Conservation (phyloP, 768 basidiomycete species). For the Coprinopsis strossmayeri region DNA sequence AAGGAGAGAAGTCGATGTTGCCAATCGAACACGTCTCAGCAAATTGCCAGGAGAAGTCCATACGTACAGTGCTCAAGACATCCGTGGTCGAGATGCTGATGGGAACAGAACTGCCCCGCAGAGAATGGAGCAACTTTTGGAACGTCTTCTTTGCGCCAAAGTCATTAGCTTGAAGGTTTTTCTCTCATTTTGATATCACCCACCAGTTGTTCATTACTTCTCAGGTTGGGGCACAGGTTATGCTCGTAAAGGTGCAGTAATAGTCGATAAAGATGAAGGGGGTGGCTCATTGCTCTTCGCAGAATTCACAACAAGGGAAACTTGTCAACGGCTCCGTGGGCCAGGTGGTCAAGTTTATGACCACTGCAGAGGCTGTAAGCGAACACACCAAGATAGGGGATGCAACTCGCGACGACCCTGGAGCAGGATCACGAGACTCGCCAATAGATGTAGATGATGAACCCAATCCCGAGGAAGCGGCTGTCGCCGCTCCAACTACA, state of each 20-base stretch:
- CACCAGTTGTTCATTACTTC: not conserved
- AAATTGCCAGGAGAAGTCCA: conserved; percentile 31
- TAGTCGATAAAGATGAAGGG: not conserved
- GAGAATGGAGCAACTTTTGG: conserved; percentile 40
- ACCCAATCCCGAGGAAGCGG: not conserved
- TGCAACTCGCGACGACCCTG: not conserved
- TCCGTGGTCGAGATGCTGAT: conserved; percentile 37
- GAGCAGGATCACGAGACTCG: not conserved
- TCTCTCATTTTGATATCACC: not conserved
- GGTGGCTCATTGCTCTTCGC: not conserved
- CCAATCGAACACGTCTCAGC: conserved; percentile 50
- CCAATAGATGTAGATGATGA: conserved; percentile 1
- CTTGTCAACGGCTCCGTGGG: conserved; percentile 72
- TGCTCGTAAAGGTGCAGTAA: conserved; percentile 60
- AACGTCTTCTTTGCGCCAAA: conserved; percentile 55
- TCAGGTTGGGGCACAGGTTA: conserved; percentile 79
- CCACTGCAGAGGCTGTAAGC: conserved; percentile 33
- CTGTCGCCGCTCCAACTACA: not conserved
- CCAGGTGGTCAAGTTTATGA: conserved; percentile 40
- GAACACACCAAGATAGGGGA: conserved; percentile 29
- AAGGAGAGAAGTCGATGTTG: conserved; percentile 61
- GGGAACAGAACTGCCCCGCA: conserved; percentile 27
- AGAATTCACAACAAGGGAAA: conserved; percentile 65
- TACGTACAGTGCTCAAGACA: conserved; percentile 40
- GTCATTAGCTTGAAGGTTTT: conserved; percentile 38